Evolutionary conservation across 2,329 filamentous ascomycete genomes (phyloP).

Genomic region (Trichoderma breve): DNA sequence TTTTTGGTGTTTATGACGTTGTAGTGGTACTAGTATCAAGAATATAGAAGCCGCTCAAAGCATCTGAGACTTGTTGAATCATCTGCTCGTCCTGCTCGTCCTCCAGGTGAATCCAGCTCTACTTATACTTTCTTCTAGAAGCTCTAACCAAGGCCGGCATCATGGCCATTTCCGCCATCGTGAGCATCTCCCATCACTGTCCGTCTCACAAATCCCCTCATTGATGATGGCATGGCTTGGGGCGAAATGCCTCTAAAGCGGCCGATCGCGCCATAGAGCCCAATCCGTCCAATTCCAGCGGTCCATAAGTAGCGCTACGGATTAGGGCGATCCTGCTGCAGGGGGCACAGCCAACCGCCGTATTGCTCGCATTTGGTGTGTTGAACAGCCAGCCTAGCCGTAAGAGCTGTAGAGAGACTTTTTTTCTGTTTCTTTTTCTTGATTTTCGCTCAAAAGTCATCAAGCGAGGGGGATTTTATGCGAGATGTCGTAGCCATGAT

Average conservation of each 20-base stretch:
- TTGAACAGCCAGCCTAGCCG: neutral
- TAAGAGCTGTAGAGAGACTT: neutral
- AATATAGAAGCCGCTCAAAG: neutral
- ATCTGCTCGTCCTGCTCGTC: neutral
- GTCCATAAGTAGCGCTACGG: neutral
- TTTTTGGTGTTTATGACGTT: neutral
- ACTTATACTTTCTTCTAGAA: neutral
- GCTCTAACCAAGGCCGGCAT: neutral
- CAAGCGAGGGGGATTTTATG: neutral
- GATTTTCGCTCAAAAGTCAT: neutral
- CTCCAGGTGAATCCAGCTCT: neutral
- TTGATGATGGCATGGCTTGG: conserved; percentile 12
- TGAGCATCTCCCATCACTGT: neutral
- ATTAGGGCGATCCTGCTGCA: neutral
- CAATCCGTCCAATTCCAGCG: neutral
- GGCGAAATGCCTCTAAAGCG: neutral
- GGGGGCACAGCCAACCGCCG: neutral
- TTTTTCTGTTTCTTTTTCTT: neutral
- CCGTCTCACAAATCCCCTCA: neutral
- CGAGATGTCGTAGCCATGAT: neutral
- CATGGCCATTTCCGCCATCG: neutral
- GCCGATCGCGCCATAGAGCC: conserved; percentile 1
- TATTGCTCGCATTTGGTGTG: conserved; percentile 13
- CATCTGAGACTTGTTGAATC: neutral
- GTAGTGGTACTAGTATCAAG: neutral